A percentile compares a stretch with the other conserved stretches of the same genome.
phyloP scores from a whole-genome alignment of 2,329 filamentous ascomycete species.

The Hortaea werneckii region DNA sequence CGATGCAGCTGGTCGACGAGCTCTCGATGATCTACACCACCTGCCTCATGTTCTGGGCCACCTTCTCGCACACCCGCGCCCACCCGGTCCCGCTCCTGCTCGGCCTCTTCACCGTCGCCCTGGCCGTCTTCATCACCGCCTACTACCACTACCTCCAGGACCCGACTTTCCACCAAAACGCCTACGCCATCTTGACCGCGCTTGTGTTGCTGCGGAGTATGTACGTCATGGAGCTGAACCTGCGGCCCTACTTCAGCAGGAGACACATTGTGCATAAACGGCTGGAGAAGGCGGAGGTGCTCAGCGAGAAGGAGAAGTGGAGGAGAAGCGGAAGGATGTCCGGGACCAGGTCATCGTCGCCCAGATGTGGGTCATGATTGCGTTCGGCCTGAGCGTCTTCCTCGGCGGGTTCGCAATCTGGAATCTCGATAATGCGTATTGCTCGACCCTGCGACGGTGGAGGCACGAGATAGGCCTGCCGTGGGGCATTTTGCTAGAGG shows the following conservation, averaged over 20 bases:
- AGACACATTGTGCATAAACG: slow-evolving; percentile 29
- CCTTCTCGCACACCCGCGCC: slow-evolving; percentile 60
- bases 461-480: slow-evolving; percentile 61
- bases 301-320: slow-evolving; percentile 21
- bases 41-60: slow-evolving; percentile 60
- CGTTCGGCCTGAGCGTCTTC: slow-evolving; percentile 58
- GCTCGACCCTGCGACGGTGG: slow-evolving; percentile 53
- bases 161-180: slow-evolving; percentile 71
- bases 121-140: slow-evolving; percentile 58
- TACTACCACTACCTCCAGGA: slow-evolving; percentile 77
- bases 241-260: slow-evolving; percentile 46
- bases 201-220: slow-evolving; percentile 63
- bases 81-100: slow-evolving; percentile 42
- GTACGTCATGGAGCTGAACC: slow-evolving; percentile 62
- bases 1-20: slow-evolving; percentile 62
- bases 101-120: slow-evolving; percentile 44
- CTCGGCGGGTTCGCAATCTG: slow-evolving; percentile 66
- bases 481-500: slow-evolving; percentile 67
- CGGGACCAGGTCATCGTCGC: slow-evolving; percentile 49
- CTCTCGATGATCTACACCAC: slow-evolving; percentile 65
- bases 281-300: slow-evolving; percentile 14
- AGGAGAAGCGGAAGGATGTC: slow-evolving; percentile 40
- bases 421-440: slow-evolving; percentile 71
- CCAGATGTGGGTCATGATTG: slow-evolving; percentile 69
- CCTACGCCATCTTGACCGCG: slow-evolving; percentile 62